A percentile compares a stretch with the other conserved stretches of the same genome.
phyloP scores from a whole-genome alignment of 2,329 filamentous ascomycete species.

The Mycosphaerelloides madeirae region DNA sequence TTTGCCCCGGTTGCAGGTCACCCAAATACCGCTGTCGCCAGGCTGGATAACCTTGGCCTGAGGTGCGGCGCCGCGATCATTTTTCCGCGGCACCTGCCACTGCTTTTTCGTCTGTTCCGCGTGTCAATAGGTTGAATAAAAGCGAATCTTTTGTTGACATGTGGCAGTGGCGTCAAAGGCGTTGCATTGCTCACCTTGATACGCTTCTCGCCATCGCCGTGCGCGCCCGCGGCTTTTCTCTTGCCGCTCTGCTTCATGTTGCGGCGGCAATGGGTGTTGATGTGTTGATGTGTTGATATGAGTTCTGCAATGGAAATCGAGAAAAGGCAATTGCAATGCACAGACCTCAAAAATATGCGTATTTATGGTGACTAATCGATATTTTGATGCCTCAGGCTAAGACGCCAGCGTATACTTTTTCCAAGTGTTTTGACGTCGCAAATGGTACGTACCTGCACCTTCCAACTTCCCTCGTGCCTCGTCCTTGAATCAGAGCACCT shows the following conservation, averaged over 20 bases:
- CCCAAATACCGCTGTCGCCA: slow-evolving; percentile 72
- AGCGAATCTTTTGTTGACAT: not conserved
- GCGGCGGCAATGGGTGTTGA: not conserved
- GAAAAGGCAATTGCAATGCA: too few species aligned
- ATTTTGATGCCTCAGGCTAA: too few species aligned
- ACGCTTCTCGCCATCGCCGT: slow-evolving; percentile 32
- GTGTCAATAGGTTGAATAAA: not conserved
- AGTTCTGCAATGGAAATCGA: too few species aligned
- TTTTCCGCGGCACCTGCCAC: slow-evolving; percentile 39
- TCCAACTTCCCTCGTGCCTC: too few species aligned
- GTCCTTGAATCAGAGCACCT: too few species aligned
- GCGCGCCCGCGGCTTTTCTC: slow-evolving; percentile 34
- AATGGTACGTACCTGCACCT: too few species aligned
- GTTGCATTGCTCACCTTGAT: slow-evolving; percentile 31
- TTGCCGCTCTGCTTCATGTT: slow-evolving; percentile 22
- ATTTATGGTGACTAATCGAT: too few species aligned
- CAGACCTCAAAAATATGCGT: too few species aligned
- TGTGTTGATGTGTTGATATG: too few species aligned
- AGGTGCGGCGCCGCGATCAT: slow-evolving; percentile 24
- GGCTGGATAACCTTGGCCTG: slow-evolving; percentile 49
- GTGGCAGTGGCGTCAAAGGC: slow-evolving; percentile 8
- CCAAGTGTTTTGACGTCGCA: not conserved
- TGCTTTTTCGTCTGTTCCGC: slow-evolving; percentile 45
- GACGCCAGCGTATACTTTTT: not conserved
- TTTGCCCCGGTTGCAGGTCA: slow-evolving; percentile 68